phyloP scores from a whole-genome alignment of 2,329 filamentous ascomycete species.

The Pleomassaria siparia region DNA sequence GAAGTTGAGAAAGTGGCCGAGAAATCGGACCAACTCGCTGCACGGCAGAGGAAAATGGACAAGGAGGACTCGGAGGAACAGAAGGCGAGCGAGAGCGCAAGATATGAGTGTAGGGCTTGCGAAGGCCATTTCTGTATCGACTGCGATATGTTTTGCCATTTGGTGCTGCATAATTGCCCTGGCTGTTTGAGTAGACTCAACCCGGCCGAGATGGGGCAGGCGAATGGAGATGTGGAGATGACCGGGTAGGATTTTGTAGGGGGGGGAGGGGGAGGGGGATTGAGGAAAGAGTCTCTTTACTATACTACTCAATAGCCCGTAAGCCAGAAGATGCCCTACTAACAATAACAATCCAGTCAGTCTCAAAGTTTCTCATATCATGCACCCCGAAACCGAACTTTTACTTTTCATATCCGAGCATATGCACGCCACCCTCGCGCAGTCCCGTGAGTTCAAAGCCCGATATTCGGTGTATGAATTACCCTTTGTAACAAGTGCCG shows the following conservation, averaged over 20 bases:
- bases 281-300: too few species aligned
- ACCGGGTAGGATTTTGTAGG: constrained; percentile 5
- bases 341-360: too few species aligned
- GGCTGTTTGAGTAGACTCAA: constrained; percentile 66
- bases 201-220: constrained; percentile 10
- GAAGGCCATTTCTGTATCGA: constrained; percentile 94
- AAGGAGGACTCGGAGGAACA: constrained; percentile 39
- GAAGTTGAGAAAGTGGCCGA: too few species aligned
- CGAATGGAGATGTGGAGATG: constrained; percentile 35
- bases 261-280: background rate
- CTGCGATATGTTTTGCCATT: constrained; percentile 93
- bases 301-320: too few species aligned
- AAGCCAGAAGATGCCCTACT: background rate
- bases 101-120: constrained; percentile 90
- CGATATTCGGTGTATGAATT: constrained; percentile 6
- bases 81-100: constrained; percentile 72
- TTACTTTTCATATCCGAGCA: background rate
- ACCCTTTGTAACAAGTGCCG: constrained; percentile 12
- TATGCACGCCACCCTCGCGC: constrained; percentile 1
- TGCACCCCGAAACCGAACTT: background rate
- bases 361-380: too few species aligned
- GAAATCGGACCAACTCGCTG: constrained; percentile 10
- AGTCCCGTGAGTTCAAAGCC: constrained; percentile 8
- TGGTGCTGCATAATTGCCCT: constrained; percentile 93
- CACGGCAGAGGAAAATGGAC: constrained; percentile 9